Conservation (phyloP, 2,329 filamentous ascomycete species). For the Penicillium palitans region DNA sequence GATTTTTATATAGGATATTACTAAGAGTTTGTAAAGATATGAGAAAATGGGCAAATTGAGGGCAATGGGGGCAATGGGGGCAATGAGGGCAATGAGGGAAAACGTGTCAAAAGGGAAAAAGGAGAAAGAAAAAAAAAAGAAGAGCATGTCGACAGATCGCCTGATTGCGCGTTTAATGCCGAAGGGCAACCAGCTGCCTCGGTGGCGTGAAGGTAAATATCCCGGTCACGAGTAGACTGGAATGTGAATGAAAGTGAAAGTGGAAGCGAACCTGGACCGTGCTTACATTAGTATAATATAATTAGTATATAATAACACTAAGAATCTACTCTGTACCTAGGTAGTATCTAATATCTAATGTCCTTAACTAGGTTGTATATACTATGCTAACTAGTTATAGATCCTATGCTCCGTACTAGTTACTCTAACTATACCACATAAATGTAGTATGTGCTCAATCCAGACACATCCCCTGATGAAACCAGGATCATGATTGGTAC, state of each 20-base stretch:
- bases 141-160: background rate
- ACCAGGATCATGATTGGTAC: background rate
- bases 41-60: background rate
- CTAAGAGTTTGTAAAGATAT: background rate
- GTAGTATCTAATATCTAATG: background rate
- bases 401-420: background rate
- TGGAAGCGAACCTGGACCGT: background rate
- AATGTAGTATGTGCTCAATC: background rate
- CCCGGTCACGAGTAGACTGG: slow-evolving; percentile 1
- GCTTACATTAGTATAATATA: background rate
- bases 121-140: too few species aligned
- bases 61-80: background rate
- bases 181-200: slow-evolving; percentile 3
- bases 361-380: too few species aligned
- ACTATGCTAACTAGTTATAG: too few species aligned
- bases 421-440: too few species aligned
- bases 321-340: background rate
- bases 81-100: background rate
- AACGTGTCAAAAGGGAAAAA: background rate
- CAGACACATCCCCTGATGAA: background rate
- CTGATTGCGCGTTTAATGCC: slow-evolving; percentile 4
- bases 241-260: slow-evolving; percentile 3
- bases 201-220: slow-evolving; percentile 11
- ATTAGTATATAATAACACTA: background rate
- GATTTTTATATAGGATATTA: background rate